A percentile compares a stretch with the other conserved stretches of the same genome.
phyloP scores from a whole-genome alignment of 768 basidiomycete species.

The Lactarius evosmus region DNA sequence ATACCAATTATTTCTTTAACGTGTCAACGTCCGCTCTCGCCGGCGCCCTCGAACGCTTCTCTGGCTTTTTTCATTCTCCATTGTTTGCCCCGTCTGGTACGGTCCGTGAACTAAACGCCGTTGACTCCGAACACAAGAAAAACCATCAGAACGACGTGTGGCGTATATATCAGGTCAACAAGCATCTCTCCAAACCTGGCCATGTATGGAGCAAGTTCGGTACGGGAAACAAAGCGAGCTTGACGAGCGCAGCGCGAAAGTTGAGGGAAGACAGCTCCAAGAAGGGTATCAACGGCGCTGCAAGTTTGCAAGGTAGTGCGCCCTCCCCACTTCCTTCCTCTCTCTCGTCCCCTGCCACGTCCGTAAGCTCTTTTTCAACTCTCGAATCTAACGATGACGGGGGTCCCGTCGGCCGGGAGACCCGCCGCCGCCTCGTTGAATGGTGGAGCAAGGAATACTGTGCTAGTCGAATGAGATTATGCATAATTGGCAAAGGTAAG shows the following conservation, averaged over 20 bases:
- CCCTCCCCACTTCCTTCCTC: conserved; percentile 40
- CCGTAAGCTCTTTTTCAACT: conserved; percentile 48
- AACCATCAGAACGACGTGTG: conserved; percentile 88
- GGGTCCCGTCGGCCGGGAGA: conserved; percentile 75
- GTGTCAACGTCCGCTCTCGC: conserved; percentile 60
- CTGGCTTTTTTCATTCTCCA: conserved; percentile 91
- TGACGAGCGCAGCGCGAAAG: conserved; percentile 58
- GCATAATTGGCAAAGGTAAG: conserved; percentile 74
- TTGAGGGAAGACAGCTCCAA: conserved; percentile 49
- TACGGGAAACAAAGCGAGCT: conserved; percentile 74
- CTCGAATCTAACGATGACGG: conserved; percentile 59
- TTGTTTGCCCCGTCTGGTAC: conserved; percentile 85
- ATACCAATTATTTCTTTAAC: conserved; percentile 86
- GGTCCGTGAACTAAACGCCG: conserved; percentile 87
- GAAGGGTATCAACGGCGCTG: conserved; percentile 31
- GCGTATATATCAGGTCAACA: conserved; percentile 94
- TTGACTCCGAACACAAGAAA: conserved; percentile 96
- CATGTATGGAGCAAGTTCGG: conserved; percentile 94
- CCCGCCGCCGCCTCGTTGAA: conserved; percentile 70
- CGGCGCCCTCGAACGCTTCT: conserved; percentile 72
- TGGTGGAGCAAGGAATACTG: conserved; percentile 86
- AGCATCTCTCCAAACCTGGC: conserved; percentile 71
- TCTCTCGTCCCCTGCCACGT: conserved; percentile 57
- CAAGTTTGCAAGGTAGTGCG: conserved; percentile 33
- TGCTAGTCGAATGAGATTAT: conserved; percentile 77